Evolutionary conservation across 805 yeast species (phyloP), one percentile per base, ranked within the genome.

Genomic region (Dipodascus albidus): DNA sequence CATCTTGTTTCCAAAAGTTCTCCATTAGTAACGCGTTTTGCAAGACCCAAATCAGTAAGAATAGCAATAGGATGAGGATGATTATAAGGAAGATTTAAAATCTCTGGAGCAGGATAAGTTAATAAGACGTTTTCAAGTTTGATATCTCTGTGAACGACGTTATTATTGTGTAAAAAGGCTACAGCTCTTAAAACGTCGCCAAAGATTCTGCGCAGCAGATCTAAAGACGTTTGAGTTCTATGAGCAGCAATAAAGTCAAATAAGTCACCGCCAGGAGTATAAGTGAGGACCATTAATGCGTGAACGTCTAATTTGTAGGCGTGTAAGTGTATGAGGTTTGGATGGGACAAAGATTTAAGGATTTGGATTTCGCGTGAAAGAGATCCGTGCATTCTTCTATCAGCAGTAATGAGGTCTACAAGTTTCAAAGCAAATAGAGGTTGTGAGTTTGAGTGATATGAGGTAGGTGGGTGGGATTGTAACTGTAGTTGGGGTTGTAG

Each of bases 31-130:
- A 91, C 76, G 50, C 74, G 71, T 60, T 88, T 82, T 9, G 96
- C 83, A 23, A 93, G 75, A 0, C 99, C 99, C 68, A 93, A 84
- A 71, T 93, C 99, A 0, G 95, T 83, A 31, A 89, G 66, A 15
- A 80, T 82, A 1, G 81, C 79, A 17, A 82, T 56, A 50, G 76
- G 74, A 2, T 55, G 55, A 52, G 62, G 62, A 49, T 50, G 57
- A 15, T 56, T 48, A 24, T 49, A 51, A 2, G 60, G 60, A 44
- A 69, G 47, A 3, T 21, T 48, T 14, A 64, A 54, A 20, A 76
- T 53, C 23, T 70, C 72, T 1, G 66, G 67, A 2, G 70, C 63
- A 0, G 73, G 62, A 47, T 69, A 62, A 8, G 64, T 68, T 19
- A 76, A 63, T n/a, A 88, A 67, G 1, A 88, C 73, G 61, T 89